Conservation (phyloP, 2,329 filamentous ascomycete genomes). For the Paecilomyces sp. region DNA sequence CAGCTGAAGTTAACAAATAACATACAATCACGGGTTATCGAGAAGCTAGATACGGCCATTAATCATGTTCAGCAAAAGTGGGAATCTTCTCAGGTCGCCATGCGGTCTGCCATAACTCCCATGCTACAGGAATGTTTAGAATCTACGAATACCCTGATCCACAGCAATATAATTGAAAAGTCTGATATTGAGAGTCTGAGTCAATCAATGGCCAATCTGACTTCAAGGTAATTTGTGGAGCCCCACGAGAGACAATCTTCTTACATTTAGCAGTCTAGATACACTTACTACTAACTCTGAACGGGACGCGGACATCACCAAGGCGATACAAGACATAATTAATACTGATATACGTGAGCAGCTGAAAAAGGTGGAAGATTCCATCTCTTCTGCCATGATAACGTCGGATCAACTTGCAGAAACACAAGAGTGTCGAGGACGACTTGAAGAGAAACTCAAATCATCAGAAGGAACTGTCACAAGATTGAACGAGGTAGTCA, state of each 20-base stretch:
- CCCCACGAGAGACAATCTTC: background rate
- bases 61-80: constrained; percentile 8
- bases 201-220: constrained; percentile 9
- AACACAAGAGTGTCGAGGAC: constrained; percentile 10
- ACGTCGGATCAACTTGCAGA: constrained; percentile 16
- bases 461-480: constrained; percentile 11
- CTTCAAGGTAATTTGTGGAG: constrained; percentile 13
- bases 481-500: constrained; percentile 11
- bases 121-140: constrained; percentile 9
- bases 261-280: background rate
- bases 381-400: constrained; percentile 10
- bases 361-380: constrained; percentile 11
- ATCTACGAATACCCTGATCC: constrained; percentile 10
- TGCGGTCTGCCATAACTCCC: constrained; percentile 9
- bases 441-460: constrained; percentile 14
- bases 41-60: constrained; percentile 12
- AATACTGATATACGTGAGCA: constrained; percentile 13
- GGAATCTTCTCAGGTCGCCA: constrained; percentile 6
- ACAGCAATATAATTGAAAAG: constrained; percentile 9
- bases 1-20: constrained; percentile 13
- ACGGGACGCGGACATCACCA: background rate
- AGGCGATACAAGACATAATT: constrained; percentile 8
- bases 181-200: constrained; percentile 12
- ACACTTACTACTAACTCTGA: background rate
- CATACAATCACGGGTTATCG: constrained; percentile 16